Conservation (phyloP, 1,284 basidiomycete genomes). For the Sporisorium scitamineum region DNA sequence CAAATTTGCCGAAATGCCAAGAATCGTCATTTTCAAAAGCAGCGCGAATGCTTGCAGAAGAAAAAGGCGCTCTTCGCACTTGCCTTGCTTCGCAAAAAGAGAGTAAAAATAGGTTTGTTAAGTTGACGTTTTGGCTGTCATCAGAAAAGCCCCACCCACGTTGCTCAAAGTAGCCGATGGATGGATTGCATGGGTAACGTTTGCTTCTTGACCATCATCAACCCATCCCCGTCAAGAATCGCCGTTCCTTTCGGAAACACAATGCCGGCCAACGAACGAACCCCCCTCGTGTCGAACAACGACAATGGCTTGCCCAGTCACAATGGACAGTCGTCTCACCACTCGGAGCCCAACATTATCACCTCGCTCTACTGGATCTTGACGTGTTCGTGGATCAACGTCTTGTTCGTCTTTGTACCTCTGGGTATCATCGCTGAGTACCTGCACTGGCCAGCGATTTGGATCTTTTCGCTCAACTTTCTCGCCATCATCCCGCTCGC, state of each 20-base stretch:
- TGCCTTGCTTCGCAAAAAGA: not conserved
- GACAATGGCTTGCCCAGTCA: no score
- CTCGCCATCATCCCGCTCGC: slow-evolving; percentile 68
- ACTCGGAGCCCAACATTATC: slow-evolving; percentile 34
- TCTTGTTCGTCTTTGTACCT: slow-evolving; percentile 67
- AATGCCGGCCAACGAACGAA: slow-evolving; percentile 48
- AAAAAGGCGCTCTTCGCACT: no score
- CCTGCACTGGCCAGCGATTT: slow-evolving; percentile 61
- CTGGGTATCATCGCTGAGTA: slow-evolving; percentile 64
- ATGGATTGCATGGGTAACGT: no score
- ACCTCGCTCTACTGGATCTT: slow-evolving; percentile 63
- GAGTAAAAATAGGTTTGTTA: not conserved
- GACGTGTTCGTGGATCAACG: slow-evolving; percentile 61
- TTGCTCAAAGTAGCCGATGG: no score
- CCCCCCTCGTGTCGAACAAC: slow-evolving; percentile 31
- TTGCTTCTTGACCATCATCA: slow-evolving; percentile 4
- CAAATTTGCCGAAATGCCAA: slow-evolving; percentile 13
- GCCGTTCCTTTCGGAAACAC: no score
- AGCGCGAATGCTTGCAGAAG: no score
- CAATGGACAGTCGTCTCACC: slow-evolving; percentile 12
- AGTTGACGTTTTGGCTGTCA: no score
- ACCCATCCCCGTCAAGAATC: not conserved
- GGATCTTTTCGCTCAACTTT: slow-evolving; percentile 67
- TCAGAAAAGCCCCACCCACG: no score
- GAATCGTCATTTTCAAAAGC: slow-evolving; percentile 10